These are phyloP conservation scores for Heliamphora exappendiculata DNA, from an alignment of 148 eudicot genomes.

Conservation along the genomic window DNA sequence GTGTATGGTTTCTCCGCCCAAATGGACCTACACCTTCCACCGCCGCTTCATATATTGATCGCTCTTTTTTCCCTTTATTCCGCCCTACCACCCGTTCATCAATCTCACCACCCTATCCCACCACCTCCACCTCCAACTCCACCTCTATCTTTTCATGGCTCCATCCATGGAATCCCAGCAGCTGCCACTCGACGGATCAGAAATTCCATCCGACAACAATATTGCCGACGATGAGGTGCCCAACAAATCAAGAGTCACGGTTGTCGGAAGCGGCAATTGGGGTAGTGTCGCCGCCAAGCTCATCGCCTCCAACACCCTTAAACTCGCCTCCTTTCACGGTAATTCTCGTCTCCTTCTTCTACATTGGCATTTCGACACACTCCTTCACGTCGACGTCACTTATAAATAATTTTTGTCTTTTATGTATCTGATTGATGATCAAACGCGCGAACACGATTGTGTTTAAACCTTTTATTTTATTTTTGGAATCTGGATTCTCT, in stretches of 20 bases:
- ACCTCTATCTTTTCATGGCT: no score
- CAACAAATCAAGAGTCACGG: slow-evolving; percentile 47
- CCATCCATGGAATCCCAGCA: slow-evolving; percentile 11
- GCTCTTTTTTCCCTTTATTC: no score
- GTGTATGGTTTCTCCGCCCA: no score
- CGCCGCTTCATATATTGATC: no score
- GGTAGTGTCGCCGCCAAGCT: slow-evolving; percentile 96
- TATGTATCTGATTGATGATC: not conserved
- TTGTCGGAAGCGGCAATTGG: slow-evolving; percentile 97
- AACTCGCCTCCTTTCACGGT: slow-evolving; percentile 58
- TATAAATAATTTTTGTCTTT: not conserved
- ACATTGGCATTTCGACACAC: not conserved
- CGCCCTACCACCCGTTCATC: no score
- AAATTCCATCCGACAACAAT: slow-evolving; percentile 5
- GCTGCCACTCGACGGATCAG: not conserved
- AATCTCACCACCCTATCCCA: no score
- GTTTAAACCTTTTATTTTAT: not conserved
- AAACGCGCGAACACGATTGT: not conserved
- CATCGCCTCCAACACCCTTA: slow-evolving; percentile 75
- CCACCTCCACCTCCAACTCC: no score
- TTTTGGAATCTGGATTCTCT: slow-evolving; percentile 1
- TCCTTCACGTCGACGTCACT: not conserved
- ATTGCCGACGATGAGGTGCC: slow-evolving; percentile 4
- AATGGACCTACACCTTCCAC: no score
- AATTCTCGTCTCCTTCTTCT: not conserved